A percentile compares a stretch with the other conserved stretches of the same genome.
phyloP scores from a whole-genome alignment of 345 rosid genomes.

The Erodium maritimum region DNA sequence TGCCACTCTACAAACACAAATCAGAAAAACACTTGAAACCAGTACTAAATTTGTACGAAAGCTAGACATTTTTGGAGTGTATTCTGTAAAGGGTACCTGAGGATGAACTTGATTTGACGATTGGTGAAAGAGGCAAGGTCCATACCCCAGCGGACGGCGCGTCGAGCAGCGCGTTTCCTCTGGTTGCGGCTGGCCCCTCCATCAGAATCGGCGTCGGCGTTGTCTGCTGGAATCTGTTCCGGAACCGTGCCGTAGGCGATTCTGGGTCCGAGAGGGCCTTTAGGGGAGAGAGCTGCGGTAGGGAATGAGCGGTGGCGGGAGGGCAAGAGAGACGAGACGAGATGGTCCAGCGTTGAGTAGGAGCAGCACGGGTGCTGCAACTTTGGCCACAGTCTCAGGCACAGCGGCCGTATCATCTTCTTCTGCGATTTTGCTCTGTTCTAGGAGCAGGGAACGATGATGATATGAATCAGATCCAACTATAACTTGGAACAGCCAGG shows the following conservation, averaged over 20 bases:
- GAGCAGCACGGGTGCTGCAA: background rate
- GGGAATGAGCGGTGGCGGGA: constrained; percentile 10
- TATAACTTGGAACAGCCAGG: too few relatives aligned
- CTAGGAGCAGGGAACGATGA: background rate
- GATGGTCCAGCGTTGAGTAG: background rate
- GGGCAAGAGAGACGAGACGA: constrained; percentile 7
- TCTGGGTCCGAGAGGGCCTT: constrained; percentile 22
- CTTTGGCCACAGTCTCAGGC: constrained; percentile 13
- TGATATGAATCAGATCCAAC: too few relatives aligned
- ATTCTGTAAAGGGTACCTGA: constrained; percentile 24
- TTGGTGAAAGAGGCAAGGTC: constrained; percentile 62
- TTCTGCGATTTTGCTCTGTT: background rate
- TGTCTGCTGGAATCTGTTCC: constrained; percentile 15
- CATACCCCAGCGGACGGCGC: constrained; percentile 73
- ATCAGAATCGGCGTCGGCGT: constrained; percentile 40
- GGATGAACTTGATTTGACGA: constrained; percentile 53
- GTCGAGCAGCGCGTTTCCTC: constrained; percentile 88
- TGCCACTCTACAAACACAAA: constrained; percentile 35
- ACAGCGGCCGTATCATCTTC: constrained; percentile 35
- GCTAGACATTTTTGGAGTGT: background rate
- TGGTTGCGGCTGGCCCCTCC: constrained; percentile 56
- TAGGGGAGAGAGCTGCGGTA: constrained; percentile 12
- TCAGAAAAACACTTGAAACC: background rate
- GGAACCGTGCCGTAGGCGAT: constrained; percentile 17
- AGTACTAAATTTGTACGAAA: background rate